Evolutionary conservation across 352 stramenopile genomes (phyloP), one percentile per base, ranked within the genome.

Genomic region (Phytophthora fragariae): DNA sequence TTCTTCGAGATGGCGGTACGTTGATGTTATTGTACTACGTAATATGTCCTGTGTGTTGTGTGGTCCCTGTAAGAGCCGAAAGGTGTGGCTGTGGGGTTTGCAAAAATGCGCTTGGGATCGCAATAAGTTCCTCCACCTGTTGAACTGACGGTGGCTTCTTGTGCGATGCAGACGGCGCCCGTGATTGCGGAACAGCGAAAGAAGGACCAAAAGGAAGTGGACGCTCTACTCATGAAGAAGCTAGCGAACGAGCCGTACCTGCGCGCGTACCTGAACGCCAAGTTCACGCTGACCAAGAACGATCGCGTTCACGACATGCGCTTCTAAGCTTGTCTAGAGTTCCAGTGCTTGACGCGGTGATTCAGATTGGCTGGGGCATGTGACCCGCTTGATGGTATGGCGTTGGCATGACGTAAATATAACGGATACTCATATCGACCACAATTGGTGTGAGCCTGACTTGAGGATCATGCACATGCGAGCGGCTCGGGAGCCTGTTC

Each of bases 251-350:
- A 91, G 37, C 83, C 89, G 10, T 95, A 99, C 79, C 79, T 99
- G 67, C 97, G 97, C 65, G 94, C 89, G 46, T 99, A 99, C 92
- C 84, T 99, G 70, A 97, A 98, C 73, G 97, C 96, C 59, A 98
- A 98, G 77, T 99, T 99, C 90, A 97, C 93, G 71, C 86, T 99
- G 57, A 98, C 85, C 69, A 99, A 99, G 81, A 97, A 96, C 80
- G 97, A 99, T 78, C 94, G 94, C 70, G 97, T 97, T 46, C 98
- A 99, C 90, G 90, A 98, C 66, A 98, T 99, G 92, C 90, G 95
- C 70, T 99, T 99, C 77, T 99, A 98, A 98, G 59, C 24, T 33
- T 68, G 56, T 27, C 57, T 17, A 39, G 19, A 62, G 39, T 53
- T 33, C 46, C 37, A 29, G 35, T 15, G 9, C 35, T 31, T 67